Conservation (phyloP, 192 early-diverging fungal genomes). For the Coemansia sp. region DNA sequence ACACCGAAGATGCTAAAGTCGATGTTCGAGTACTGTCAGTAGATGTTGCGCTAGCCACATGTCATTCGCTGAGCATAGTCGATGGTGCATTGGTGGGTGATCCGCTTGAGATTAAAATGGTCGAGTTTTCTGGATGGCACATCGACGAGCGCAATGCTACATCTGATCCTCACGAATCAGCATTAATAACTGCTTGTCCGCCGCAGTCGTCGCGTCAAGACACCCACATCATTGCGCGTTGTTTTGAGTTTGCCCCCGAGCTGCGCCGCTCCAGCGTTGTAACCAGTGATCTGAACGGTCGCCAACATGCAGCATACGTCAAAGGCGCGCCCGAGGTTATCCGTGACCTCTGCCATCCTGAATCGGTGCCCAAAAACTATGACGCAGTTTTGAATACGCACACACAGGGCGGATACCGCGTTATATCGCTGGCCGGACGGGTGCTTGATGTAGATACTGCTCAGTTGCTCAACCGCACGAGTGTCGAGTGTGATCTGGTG, state of each 20-base stretch:
- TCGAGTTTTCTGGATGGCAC: slow-evolving; percentile 90
- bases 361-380: slow-evolving; percentile 79
- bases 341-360: slow-evolving; percentile 72
- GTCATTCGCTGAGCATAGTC: slow-evolving; percentile 85
- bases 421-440: slow-evolving; percentile 88
- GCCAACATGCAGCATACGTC: slow-evolving; percentile 61
- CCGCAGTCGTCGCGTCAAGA: not conserved
- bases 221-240: slow-evolving; percentile 61
- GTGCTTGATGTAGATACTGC: slow-evolving; percentile 57
- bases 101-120: slow-evolving; percentile 95
- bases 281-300: slow-evolving; percentile 54
- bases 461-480: slow-evolving; percentile 62
- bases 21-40: slow-evolving; percentile 17
- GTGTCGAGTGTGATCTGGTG: slow-evolving; percentile 71
- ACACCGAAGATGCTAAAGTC: not conserved
- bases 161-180: not conserved
- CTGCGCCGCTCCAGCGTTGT: slow-evolving; percentile 92
- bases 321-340: slow-evolving; percentile 98
- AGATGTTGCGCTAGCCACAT: slow-evolving; percentile 67
- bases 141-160: slow-evolving; percentile 74
- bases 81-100: slow-evolving; percentile 83
- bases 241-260: slow-evolving; percentile 89
- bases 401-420: slow-evolving; percentile 91
- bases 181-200: slow-evolving; percentile 7
- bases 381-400: slow-evolving; percentile 69